phyloP scores from a whole-genome alignment of 2,329 filamentous ascomycete genomes.

The Fusarium metavorans region DNA sequence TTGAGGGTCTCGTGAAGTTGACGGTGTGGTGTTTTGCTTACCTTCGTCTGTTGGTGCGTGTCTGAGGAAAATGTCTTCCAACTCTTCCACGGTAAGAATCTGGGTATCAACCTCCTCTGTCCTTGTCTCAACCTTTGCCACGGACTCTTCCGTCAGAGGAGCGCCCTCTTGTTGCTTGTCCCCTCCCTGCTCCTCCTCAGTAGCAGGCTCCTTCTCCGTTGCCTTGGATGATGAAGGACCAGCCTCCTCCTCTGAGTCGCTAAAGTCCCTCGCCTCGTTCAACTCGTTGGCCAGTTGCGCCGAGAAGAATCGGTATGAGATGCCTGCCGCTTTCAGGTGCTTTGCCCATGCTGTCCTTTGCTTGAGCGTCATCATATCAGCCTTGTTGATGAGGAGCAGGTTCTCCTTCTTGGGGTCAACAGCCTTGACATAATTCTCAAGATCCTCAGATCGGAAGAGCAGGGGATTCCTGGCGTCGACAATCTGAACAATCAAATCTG shows the following conservation, averaged over 20 bases:
- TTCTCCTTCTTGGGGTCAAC: conserved; percentile 91
- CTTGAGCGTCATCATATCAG: conserved; percentile 94
- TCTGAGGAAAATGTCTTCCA: conserved; percentile 87
- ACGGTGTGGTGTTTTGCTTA: conserved; percentile 48
- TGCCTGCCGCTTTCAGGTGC: conserved; percentile 83
- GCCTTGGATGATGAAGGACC: conserved; percentile 38
- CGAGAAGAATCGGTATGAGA: conserved; percentile 97
- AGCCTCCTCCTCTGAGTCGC: conserved; percentile 58
- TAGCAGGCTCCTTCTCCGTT: conserved; percentile 19
- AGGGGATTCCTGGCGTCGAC: conserved; percentile 96
- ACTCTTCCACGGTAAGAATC: conserved; percentile 92
- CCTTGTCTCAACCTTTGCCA: conserved; percentile 39
- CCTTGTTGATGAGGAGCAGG: conserved; percentile 95
- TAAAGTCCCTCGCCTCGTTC: conserved; percentile 77
- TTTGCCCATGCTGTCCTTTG: conserved; percentile 88
- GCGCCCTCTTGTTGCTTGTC: conserved; percentile 40
- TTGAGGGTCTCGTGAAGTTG: neutral
- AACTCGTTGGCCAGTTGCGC: conserved; percentile 90
- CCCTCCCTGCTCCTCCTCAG: conserved; percentile 43
- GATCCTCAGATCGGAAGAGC: conserved; percentile 92
- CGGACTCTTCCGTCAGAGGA: conserved; percentile 45
- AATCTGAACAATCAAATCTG: conserved; percentile 96
- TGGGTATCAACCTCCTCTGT: conserved; percentile 68
- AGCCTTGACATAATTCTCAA: conserved; percentile 94
- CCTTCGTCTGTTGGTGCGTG: conserved; percentile 70